Evolutionary conservation across 306 rosid genomes (phyloP), one percentile per base, ranked within the genome.

Genomic region (Ceratonia siliqua): DNA sequence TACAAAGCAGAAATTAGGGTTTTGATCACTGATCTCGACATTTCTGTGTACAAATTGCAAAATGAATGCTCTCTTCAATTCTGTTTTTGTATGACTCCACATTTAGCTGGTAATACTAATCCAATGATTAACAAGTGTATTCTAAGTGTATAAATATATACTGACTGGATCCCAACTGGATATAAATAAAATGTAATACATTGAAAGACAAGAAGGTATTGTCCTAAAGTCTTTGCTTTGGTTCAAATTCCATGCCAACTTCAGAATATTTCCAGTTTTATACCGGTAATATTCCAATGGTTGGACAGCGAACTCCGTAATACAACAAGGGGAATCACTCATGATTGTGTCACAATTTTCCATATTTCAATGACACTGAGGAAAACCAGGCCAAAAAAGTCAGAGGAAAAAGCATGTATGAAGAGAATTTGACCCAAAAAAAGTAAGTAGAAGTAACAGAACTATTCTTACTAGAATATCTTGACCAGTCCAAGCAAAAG

Each of bases 401-500:
- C 22, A 64, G 48, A 32, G 56, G 32, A 54, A 75, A 45, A 67
- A 33, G 24, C 14, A 50, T 42, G 35, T 2, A 62, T 18, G 14
- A 35, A 45, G 57, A 48, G 58, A 70, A 76, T 6, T 24, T 27
- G 17, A 69, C 56, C 53, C 74, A 66, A 50, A 41, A 17, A n/a
- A 71, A 38, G 70, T 10, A 62, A 84, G 30, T 28, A 36, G 32
- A 56, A 64, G 41, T 35, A 49, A 68, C 42, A 75, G 62, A 73
- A 55, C 20, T 52, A 74, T 70, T 77, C 97, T 92, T 86, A 94
- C 99, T 43, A 94, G 95, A 83, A 92, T 87, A 87, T 94, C 99
- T 84, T 94, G 97, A 82, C 96, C 97, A 45, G 92, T 94, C 99
- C 99, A 94, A 63, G 99, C 97, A 82, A 64, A 81, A 11, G 88